Conservation (phyloP, 805 yeast species). For the Starmerella roubikii region DNA sequence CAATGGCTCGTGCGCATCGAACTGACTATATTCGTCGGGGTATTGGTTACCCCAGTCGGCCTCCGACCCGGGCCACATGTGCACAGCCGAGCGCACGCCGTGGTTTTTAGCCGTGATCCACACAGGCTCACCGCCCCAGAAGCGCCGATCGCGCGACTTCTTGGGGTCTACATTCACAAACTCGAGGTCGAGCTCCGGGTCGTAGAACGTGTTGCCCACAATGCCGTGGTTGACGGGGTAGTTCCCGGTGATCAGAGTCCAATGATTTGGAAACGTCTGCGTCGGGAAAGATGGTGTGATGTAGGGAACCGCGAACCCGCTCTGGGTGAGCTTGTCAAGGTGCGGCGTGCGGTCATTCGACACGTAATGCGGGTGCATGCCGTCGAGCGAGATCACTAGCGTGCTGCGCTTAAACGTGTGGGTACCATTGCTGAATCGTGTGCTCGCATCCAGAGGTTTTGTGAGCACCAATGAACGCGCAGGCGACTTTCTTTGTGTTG, state of each 20-base stretch:
- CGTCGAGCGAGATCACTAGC: slow-evolving; percentile 66
- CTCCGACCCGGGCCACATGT: slow-evolving; percentile 95
- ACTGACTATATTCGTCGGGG: slow-evolving; percentile 47
- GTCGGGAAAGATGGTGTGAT: slow-evolving; percentile 84
- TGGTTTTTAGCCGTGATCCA: slow-evolving; percentile 66
- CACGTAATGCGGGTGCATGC: slow-evolving; percentile 82
- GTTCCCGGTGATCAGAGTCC: slow-evolving; percentile 79
- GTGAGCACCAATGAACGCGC: slow-evolving; percentile 2
- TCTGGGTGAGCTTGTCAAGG: slow-evolving; percentile 43
- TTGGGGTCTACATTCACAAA: slow-evolving; percentile 51
- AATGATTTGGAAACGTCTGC: slow-evolving; percentile 82
- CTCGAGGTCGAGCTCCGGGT: slow-evolving; percentile 39
- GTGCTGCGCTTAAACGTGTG: slow-evolving; percentile 67
- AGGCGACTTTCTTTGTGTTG: not conserved
- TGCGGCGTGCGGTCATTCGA: slow-evolving; percentile 55
- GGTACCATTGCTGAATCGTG: slow-evolving; percentile 41
- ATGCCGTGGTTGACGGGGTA: slow-evolving; percentile 78
- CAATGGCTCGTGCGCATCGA: slow-evolving; percentile 49
- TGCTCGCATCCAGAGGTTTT: slow-evolving; percentile 5
- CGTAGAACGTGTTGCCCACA: slow-evolving; percentile 69
- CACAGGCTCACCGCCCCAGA: slow-evolving; percentile 86
- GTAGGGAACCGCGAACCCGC: slow-evolving; percentile 52
- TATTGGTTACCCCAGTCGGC: slow-evolving; percentile 41
- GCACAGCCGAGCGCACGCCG: slow-evolving; percentile 57
- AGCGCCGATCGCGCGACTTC: slow-evolving; percentile 39